Evolutionary conservation across 1,139 yeast species (phyloP).

Genomic region (Yamadazyma dushanensis): DNA sequence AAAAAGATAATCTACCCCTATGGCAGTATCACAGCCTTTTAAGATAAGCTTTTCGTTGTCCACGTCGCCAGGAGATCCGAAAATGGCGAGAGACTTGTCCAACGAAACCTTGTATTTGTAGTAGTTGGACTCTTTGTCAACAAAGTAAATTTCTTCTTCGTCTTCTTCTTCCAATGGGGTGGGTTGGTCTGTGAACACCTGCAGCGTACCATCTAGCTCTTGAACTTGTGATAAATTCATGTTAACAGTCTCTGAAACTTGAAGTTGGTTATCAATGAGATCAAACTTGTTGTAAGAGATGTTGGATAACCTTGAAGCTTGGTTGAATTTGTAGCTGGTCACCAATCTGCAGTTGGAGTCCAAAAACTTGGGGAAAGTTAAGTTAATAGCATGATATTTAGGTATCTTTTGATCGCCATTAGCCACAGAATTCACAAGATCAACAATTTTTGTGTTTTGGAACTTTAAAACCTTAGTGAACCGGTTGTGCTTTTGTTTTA

Average conservation of each 20-base stretch:
- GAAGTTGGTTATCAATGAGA: slow-evolving; percentile 8
- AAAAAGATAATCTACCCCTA: slow-evolving; percentile 21
- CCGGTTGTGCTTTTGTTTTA: slow-evolving; percentile 24
- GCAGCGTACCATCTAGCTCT: slow-evolving; percentile 1
- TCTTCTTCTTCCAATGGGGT: slow-evolving; percentile 13
- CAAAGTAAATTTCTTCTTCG: slow-evolving; percentile 14
- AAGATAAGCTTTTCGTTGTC: neutral
- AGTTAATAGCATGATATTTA: slow-evolving; percentile 34
- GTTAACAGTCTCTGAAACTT: slow-evolving; percentile 2
- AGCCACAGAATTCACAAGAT: slow-evolving; percentile 15
- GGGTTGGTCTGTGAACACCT: neutral
- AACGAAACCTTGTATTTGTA: slow-evolving; percentile 16
- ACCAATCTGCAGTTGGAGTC: slow-evolving; percentile 17
- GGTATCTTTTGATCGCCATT: slow-evolving; percentile 18
- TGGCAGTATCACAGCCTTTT: slow-evolving; percentile 23
- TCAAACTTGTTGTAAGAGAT: slow-evolving; percentile 11
- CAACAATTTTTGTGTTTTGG: slow-evolving; percentile 24
- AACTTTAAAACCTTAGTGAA: slow-evolving; percentile 27
- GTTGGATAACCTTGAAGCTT: slow-evolving; percentile 10
- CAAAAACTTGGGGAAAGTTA: slow-evolving; percentile 26
- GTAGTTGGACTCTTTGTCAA: slow-evolving; percentile 22
- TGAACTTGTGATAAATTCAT: neutral
- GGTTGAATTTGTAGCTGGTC: slow-evolving; percentile 5
- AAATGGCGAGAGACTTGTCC: slow-evolving; percentile 1
- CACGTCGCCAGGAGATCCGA: neutral